Evolutionary conservation across 2,329 filamentous ascomycete genomes (phyloP), one percentile per base, ranked within the genome.

Genomic region (Sordariomycetes sp.): DNA sequence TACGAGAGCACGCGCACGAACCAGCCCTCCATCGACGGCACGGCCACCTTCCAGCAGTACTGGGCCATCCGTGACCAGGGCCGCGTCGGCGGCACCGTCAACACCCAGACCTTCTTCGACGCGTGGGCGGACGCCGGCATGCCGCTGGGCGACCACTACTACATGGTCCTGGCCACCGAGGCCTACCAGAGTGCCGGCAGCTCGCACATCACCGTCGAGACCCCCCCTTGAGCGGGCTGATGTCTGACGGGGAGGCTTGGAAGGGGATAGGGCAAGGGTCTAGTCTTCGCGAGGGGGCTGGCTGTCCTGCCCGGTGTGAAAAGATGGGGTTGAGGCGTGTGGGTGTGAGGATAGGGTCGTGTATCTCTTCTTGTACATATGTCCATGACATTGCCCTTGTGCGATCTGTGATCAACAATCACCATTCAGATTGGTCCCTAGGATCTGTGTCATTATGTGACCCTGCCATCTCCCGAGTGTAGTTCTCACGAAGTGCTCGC

Each of bases 151-250:
- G 70, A 62, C 46, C 71, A 74, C 62, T 70, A 82, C 66, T 82
- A 82, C 66, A 74, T 77, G 71, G 79, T 82, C 60, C 68, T 81
- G 22, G 79, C 79, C 16, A 78, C 76, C 1, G 79, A 82, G 67
- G 79, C 77, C 3, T 80, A 80, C 67, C 68, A 71, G 60, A 79
- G 77, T 68, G 73, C 70, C 60, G 79, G 79, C 0, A 71, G 68
- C 55, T 71, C 78, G 50, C 68, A 64, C 54, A 79, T 81, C 60
- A 79, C 72, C 55, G 76, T 79, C 63, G 62, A 62, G 61, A 59
- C 53, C 28, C 57, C 57, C 28, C 57, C 57, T 24, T 59, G 34
- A 55, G 52, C 3, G 56, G 20, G 12, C 10, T 12, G 1, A 46
- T 8, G n/a, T 18, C 11, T 46, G 40, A 8, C 28, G 40, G 40